Evolutionary conservation across 352 stramenopile species (phyloP).

Genomic region (Pythium aphanidermatum): DNA sequence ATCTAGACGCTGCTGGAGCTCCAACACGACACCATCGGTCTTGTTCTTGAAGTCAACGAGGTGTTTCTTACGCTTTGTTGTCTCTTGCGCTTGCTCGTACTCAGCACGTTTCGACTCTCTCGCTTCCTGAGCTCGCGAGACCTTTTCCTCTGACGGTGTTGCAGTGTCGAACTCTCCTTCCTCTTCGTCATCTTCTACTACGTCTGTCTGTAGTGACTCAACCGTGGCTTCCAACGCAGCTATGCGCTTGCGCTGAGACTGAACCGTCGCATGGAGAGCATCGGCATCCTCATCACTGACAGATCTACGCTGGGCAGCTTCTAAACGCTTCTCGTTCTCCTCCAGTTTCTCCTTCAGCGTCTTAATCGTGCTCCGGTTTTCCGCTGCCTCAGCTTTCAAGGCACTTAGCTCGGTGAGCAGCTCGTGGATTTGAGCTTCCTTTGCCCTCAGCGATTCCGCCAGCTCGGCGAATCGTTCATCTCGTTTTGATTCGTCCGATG

Average conservation of each 20-base stretch:
- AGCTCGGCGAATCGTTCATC: no score
- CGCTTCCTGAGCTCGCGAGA: slow-evolving; percentile 25
- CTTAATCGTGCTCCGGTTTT: slow-evolving; percentile 3
- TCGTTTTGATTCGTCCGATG: no score
- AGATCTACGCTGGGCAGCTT: neutral
- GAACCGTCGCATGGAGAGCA: neutral
- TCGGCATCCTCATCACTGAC: neutral
- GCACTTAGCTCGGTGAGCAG: slow-evolving; percentile 8
- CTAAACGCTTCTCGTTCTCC: neutral
- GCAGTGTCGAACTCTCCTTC: slow-evolving; percentile 6
- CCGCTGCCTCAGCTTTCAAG: slow-evolving; percentile 8
- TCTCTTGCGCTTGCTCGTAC: slow-evolving; percentile 25
- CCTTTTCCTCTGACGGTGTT: no score
- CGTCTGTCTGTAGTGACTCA: slow-evolving; percentile 13
- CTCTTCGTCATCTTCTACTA: neutral
- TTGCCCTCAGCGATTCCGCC: neutral
- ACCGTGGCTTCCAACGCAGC: slow-evolving; percentile 23
- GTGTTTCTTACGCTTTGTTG: neutral
- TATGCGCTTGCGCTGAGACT: slow-evolving; percentile 1
- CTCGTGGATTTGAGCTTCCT: slow-evolving; percentile 8
- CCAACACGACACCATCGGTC: slow-evolving; percentile 27
- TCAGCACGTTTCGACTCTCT: no score
- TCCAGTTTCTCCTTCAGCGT: neutral
- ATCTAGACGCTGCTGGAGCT: slow-evolving; percentile 47
- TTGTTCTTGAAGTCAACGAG: slow-evolving; percentile 37